Evolutionary conservation across 495 filamentous ascomycete genomes (phyloP), one percentile per base, ranked within the genome.

Genomic region (Penicillium paradoxum): DNA sequence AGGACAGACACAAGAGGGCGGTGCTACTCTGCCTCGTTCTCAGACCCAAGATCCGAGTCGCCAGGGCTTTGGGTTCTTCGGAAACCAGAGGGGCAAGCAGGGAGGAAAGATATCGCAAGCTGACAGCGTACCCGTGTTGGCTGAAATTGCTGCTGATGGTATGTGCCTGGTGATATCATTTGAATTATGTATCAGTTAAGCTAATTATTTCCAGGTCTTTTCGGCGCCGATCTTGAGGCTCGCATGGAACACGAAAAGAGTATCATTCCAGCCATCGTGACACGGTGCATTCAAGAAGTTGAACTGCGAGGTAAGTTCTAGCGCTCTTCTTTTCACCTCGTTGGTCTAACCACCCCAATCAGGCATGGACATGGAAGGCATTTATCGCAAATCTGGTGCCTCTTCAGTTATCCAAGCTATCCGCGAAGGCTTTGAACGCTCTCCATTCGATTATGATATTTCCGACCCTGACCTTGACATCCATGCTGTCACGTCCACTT

Each of bases 291-390:
- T 60, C 89, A 96, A 64, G 93, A 99, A 73, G 95, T 99, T 48
- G 93, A 97, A 70, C 70, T 93, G 19, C 86, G 95, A 69, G 83
- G 82, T 82, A 66, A 48, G 75, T 60, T 37, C 34, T 25, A 14
- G 33, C 25, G 24, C 37, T 18, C 14, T 0, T 18, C 21, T 10
- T 17, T 19, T 19, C 10, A 24, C 32, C 2, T 53, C 39, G 42
- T 51, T 10, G 8, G 41, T 25, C 49, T 53, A 43, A 55, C 14
- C 9, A 30, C 10, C 34, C 33, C 18, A 58, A 51, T n/a, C 49
- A 83, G 93, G 93, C 38, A 97, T 99, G 91, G 91, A 97, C 63
- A 81, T 95, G 65, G 92, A 97, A 72, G 95, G 95, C 45, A 95
- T 99, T 57, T 99, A 99, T 75, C 85, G 95, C 55, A 99, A 99